Evolutionary conservation across 768 basidiomycete species (phyloP), one percentile per base, ranked within the genome.

Genomic region (Hemileccinum rubropunctum): DNA sequence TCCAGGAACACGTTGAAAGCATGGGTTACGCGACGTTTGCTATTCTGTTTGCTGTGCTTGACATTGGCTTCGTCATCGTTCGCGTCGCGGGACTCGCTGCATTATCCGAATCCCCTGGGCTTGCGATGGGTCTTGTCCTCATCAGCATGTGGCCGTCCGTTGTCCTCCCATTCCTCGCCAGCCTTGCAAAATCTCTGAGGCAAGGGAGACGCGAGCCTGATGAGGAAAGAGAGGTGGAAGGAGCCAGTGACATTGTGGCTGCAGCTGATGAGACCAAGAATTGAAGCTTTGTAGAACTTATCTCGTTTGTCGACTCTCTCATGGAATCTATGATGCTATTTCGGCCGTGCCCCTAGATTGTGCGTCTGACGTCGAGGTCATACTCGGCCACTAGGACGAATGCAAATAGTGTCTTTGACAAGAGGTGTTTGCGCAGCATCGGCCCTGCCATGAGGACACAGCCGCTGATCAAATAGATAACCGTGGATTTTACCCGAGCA

Each of bases 21-120:
- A 46, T 59, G 17, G 63, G 63, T 4, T 50, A 51, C 13, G 45
- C 33, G 37, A 52, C 45, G 7, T 55, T 65, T 43, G 49, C 57
- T 1, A 36, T 55, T 13, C 21, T 64, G 4, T 40, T 62, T 34
- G 48, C 39, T 3, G 7, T 54, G 30, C 59, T 59, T 17, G 62
- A 63, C 39, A n/a, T 63, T 18, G 63, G 63, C 2, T 42, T 38
- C 23, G 11, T 62, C 28, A 15, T 57, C 30, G 51, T 65, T 14
- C 63, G 57, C 40, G 18, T 62, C n/a, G 46, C 46, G 0, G 57
- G 28, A 30, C 13, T 63, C 18, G 36, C 42, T 35, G 48, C 42
- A 3, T 37, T 57, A 18, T 62, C 60, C 3, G 41, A 42, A 20
- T 52, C 51, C 1, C 51, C 57, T 30, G 45, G 13, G 0, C 47